Conservation (phyloP, 352 stramenopile species). For the Globisporangium camurandrum region DNA sequence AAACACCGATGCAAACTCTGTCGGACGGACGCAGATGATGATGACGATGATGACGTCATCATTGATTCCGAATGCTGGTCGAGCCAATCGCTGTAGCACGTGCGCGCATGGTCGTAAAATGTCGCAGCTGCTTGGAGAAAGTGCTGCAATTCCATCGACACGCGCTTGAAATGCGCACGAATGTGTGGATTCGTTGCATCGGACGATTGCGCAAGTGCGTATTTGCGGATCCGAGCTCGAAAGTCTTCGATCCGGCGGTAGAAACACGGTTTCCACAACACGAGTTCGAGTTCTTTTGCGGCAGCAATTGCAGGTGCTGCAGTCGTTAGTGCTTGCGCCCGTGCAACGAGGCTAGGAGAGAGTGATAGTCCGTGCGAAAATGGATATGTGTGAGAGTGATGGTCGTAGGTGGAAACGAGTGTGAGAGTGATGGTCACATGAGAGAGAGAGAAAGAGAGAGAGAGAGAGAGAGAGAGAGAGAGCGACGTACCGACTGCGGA, state of each 20-base stretch:
- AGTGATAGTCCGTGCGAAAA: too few relatives aligned
- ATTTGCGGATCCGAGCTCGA: conserved; percentile 80
- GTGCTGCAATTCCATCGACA: conserved; percentile 65
- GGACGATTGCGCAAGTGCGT: conserved; percentile 46
- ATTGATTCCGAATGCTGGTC: conserved; percentile 2
- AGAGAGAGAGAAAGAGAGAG: neutral
- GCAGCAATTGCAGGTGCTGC: conserved; percentile 46
- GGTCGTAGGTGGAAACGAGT: too few relatives aligned
- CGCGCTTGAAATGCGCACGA: conserved; percentile 70
- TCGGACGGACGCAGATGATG: too few relatives aligned
- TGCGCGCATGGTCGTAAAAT: conserved; percentile 74
- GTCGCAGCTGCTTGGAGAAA: conserved; percentile 48
- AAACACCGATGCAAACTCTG: conserved; percentile 78
- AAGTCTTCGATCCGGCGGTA: conserved; percentile 90
- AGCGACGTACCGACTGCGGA: conserved; percentile 28
- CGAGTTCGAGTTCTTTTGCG: conserved; percentile 65
- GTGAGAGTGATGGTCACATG: neutral
- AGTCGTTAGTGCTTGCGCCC: conserved; percentile 35
- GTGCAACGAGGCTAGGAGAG: conserved; percentile 41
- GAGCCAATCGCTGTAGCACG: conserved; percentile 41
- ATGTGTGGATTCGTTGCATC: conserved; percentile 59
- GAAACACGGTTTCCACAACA: conserved; percentile 88
- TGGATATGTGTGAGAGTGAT: too few relatives aligned
- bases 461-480: neutral
- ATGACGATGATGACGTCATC: too few relatives aligned